These are phyloP conservation scores for Huntiella savannae DNA, from an alignment of 2,329 filamentous ascomycete species.

Conservation along the genomic window DNA sequence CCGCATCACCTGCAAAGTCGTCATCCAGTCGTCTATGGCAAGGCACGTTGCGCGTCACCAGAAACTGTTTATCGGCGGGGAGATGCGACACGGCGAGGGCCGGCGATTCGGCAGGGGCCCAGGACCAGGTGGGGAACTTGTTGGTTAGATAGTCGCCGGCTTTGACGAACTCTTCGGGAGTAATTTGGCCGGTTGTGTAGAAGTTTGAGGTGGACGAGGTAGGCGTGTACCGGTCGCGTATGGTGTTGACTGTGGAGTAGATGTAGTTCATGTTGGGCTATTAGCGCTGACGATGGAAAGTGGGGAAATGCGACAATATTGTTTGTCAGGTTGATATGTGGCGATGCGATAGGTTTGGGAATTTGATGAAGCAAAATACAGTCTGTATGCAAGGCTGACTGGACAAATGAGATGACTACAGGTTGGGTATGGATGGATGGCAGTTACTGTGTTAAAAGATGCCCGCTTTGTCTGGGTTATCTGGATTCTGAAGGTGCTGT, in stretches of 20 bases:
- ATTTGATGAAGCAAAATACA: too few relatives aligned
- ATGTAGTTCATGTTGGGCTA: conserved; percentile 58
- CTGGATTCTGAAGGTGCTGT: too few relatives aligned
- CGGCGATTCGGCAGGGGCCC: conserved; percentile 73
- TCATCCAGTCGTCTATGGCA: conserved; percentile 83
- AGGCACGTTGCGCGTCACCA: conserved; percentile 85
- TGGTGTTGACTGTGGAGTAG: conserved; percentile 78
- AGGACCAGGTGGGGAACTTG: conserved; percentile 98
- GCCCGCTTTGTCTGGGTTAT: too few relatives aligned
- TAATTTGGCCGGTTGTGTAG: conserved; percentile 83
- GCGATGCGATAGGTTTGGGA: too few relatives aligned
- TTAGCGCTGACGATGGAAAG: too few relatives aligned
- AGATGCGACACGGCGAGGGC: conserved; percentile 64
- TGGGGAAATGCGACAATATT: too few relatives aligned
- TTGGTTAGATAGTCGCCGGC: conserved; percentile 96
- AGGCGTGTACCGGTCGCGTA: conserved; percentile 80
- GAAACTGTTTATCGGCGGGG: conserved; percentile 78
- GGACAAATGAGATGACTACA: too few relatives aligned
- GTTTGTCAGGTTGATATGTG: too few relatives aligned
- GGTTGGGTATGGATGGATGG: too few relatives aligned
- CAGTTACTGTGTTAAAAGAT: too few relatives aligned
- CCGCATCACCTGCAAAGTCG: conserved; percentile 77
- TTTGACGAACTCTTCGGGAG: conserved; percentile 86
- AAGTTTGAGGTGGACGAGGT: conserved; percentile 85
- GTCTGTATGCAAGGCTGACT: too few relatives aligned